These are phyloP conservation scores for Syzygium oleosum DNA, from an alignment of 345 rosid genomes.

Conservation along the genomic window DNA sequence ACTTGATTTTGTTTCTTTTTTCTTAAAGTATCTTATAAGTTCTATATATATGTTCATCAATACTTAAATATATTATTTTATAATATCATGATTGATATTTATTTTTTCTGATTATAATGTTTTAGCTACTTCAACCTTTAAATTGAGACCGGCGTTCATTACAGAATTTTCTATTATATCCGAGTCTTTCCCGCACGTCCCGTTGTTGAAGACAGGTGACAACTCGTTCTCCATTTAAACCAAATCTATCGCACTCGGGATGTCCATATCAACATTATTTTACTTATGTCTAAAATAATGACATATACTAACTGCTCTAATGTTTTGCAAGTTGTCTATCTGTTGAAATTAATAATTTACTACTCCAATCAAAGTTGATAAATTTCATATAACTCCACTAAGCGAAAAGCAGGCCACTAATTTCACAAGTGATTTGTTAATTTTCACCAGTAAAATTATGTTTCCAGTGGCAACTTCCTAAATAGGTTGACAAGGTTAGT, in stretches of 20 bases:
- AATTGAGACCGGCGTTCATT: neutral
- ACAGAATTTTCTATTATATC: no score
- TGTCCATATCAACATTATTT: neutral
- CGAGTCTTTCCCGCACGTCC: neutral
- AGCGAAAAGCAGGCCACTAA: no score
- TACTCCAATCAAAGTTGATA: neutral
- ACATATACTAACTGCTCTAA: no score
- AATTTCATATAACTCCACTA: no score
- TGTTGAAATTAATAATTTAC: neutral
- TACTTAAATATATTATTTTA: no score
- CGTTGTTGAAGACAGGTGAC: neutral
- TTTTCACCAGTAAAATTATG: no score
- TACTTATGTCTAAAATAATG: neutral
- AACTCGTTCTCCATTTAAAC: neutral
- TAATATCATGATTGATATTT: no score
- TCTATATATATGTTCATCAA: neutral
- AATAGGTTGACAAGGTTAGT: no score
- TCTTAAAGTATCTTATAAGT: neutral
- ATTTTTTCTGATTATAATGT: neutral
- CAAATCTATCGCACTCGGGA: neutral
- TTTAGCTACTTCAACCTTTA: neutral
- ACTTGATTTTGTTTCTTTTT: no score
- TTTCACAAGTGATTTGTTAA: no score
- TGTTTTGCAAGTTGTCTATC: neutral
- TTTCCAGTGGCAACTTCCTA: no score